Evolutionary conservation across 2,329 filamentous ascomycete genomes (phyloP).

Genomic region (Daldinia sp.): DNA sequence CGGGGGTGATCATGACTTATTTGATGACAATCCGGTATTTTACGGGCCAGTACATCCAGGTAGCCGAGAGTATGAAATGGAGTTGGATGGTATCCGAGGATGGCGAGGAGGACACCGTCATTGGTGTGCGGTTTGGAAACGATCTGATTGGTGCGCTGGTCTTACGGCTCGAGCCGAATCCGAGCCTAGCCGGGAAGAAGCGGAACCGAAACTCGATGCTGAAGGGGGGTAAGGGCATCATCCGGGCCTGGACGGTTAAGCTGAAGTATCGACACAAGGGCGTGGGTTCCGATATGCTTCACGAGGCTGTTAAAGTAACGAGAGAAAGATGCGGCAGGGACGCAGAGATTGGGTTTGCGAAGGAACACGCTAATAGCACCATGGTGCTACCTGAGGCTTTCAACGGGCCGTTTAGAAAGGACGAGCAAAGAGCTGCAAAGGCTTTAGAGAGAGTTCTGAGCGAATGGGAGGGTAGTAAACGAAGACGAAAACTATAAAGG

Average conservation of each 20-base stretch:
- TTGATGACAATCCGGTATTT: conserved; percentile 71
- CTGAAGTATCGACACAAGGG: conserved; percentile 77
- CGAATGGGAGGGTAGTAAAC: conserved; percentile 61
- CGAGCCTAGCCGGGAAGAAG: conserved; percentile 42
- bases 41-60: conserved; percentile 70
- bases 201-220: conserved; percentile 53
- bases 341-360: conserved; percentile 77
- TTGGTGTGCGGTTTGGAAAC: conserved; percentile 76
- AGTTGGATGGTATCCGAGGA: conserved; percentile 67
- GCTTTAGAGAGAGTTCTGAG: conserved; percentile 64
- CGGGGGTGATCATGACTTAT: conserved; percentile 72
- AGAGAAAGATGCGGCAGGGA: conserved; percentile 76
- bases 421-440: conserved; percentile 69
- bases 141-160: conserved; percentile 79
- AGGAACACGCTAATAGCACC: conserved; percentile 80
- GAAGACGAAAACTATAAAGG: conserved; percentile 57
- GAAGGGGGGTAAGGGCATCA: conserved; percentile 74
- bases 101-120: conserved; percentile 65
- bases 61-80: conserved; percentile 72
- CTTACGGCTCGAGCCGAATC: conserved; percentile 69
- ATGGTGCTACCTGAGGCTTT: conserved; percentile 73
- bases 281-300: conserved; percentile 77
- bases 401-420: conserved; percentile 69
- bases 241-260: conserved; percentile 86
- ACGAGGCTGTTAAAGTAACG: conserved; percentile 77